These are phyloP conservation scores for Hyphodiscus hymeniophilus DNA, from an alignment of 495 filamentous ascomycete species.

Conservation along the genomic window DNA sequence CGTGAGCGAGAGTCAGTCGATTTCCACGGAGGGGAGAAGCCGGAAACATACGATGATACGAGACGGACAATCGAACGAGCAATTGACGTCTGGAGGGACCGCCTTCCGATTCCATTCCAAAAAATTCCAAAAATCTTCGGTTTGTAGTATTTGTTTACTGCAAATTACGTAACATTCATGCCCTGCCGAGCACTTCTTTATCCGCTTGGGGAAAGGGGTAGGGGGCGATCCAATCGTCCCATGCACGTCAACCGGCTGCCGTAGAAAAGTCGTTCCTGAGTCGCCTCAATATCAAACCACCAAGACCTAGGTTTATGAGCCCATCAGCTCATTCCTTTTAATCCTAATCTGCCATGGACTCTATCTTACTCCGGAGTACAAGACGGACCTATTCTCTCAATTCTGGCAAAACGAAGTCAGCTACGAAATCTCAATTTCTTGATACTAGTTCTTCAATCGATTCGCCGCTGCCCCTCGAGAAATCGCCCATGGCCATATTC, in stretches of 20 bases:
- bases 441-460: not conserved
- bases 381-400: not conserved
- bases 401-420: not conserved
- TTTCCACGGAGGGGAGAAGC: too few species aligned
- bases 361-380: not conserved
- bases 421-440: not conserved
- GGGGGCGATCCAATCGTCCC: too few species aligned
- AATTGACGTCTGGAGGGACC: too few species aligned
- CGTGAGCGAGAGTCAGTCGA: too few species aligned
- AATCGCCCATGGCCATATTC: slow-evolving; percentile 8
- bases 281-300: not conserved
- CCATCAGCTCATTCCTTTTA: slow-evolving; percentile 12
- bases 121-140: too few species aligned
- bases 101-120: too few species aligned
- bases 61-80: too few species aligned
- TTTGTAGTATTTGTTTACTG: too few species aligned
- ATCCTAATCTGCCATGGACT: slow-evolving; percentile 2
- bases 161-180: too few species aligned
- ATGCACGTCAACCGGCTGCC: not conserved
- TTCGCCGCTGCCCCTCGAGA: not conserved
- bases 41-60: too few species aligned
- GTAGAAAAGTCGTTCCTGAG: not conserved
- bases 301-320: not conserved
- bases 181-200: too few species aligned
- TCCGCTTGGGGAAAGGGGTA: too few species aligned